phyloP scores from a whole-genome alignment of 768 basidiomycete genomes.

The Tulasnella sp. region DNA sequence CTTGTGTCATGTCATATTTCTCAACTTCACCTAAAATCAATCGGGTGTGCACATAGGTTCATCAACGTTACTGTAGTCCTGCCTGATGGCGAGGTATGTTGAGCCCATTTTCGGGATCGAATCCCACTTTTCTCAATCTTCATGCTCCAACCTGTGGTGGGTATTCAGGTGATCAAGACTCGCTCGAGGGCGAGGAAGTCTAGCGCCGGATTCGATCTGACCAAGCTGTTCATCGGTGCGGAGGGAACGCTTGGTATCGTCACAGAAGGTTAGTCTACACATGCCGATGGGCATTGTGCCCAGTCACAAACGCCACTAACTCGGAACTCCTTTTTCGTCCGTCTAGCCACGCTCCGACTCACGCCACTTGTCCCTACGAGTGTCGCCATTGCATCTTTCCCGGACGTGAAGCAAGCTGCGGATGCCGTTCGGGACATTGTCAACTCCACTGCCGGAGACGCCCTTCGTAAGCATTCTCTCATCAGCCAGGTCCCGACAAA shows the following conservation, averaged over 20 bases:
- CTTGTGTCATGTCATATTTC: constrained; percentile 64
- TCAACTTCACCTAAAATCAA: constrained; percentile 22
- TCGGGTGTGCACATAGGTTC: background rate
- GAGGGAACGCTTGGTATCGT: constrained; percentile 85
- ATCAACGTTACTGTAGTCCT: constrained; percentile 31
- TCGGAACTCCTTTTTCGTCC: no score
- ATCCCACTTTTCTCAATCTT: no score
- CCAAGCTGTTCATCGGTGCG: constrained; percentile 81
- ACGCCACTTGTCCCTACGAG: constrained; percentile 71
- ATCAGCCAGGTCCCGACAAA: no score
- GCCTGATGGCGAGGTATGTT: constrained; percentile 29
- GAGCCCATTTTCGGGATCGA: constrained; percentile 24
- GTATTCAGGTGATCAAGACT: constrained; percentile 87
- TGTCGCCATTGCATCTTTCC: constrained; percentile 84
- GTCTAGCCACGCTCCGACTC: constrained; percentile 67
- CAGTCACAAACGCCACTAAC: no score
- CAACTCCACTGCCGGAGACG: constrained; percentile 50
- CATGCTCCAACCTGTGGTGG: no score
- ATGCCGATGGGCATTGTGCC: no score
- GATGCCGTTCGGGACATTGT: constrained; percentile 74
- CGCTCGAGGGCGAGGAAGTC: constrained; percentile 70
- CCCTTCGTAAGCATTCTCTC: constrained; percentile 52
- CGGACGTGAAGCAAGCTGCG: constrained; percentile 63
- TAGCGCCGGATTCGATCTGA: constrained; percentile 76
- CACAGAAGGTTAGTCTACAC: no score